Base-by-base conservation (phyloP, 2,329 filamentous ascomycete genomes). In the Chrysoporthe austroafricana region DNA sequence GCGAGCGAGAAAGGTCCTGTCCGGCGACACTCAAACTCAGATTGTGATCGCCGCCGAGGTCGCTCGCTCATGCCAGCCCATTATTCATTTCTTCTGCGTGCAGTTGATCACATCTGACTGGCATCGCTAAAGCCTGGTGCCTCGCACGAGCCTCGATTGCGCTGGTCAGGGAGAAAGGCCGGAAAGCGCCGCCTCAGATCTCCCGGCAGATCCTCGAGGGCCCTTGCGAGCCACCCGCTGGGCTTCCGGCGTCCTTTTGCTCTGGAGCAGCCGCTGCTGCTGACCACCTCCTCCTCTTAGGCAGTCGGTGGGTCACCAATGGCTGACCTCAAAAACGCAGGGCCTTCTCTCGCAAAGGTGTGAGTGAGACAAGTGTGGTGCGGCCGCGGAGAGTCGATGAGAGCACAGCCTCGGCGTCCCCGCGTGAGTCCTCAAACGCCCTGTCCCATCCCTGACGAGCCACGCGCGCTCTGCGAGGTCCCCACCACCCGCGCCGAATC, bases 181-280 rank as follows among this genome's bases (percentile, higher is more conserved):
- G 43, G 43, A 44, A 64, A 59, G 62, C 62, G 62, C 36, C 64
- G 57, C 64, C 64, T 57, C 59, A 63, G 59, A 66, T 66, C 64
- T 63, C 64, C 64, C 59, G 65, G 52, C 39, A 60, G 56, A 64
- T 44, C 54, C 44, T 57, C 34, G 57, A 42, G 54, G 18, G 54
- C 21, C 50, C 39, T 43, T 59, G 66, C 46, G 56, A 48, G 59
- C 64, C 54, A 50, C 44, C 26, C 50, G 60, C 52, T 9, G 36
- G 36, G 9, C 9, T 9, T 9, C 9, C 9, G 36, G 36, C 36
- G 36, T n/a, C 26, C 57, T 42, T 63, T 60, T 52, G 46, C n/a
- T 26, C 50, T 54, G 18, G 48, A 52, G 14, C 50, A 18, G 46
- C 46, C 5, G 14, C 26, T 54, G 50, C 50, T 26, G 50, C 50